A percentile compares a stretch with the other conserved stretches of the same genome.
phyloP scores from a whole-genome alignment of 2,329 filamentous ascomycete genomes.

The Hypocreales sp. region DNA sequence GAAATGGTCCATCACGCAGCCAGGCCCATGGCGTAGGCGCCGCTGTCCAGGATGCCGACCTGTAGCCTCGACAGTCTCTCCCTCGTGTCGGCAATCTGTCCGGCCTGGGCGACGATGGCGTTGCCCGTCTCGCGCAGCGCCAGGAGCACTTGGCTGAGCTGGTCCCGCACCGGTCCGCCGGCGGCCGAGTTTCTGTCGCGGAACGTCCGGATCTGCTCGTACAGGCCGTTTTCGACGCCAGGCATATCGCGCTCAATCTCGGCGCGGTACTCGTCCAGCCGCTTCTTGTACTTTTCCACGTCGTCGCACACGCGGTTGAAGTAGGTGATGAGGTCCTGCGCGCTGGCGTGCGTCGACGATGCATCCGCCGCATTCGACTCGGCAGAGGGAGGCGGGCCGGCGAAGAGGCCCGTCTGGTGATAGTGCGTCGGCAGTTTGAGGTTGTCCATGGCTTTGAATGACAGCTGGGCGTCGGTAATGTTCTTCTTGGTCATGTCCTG shows the following conservation, averaged over 20 bases:
- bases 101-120: slow-evolving; percentile 24
- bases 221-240: slow-evolving; percentile 28
- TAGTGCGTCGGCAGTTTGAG: slow-evolving; percentile 51
- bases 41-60: slow-evolving; percentile 22
- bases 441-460: slow-evolving; percentile 60
- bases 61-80: slow-evolving; percentile 24
- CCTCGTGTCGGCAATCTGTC: slow-evolving; percentile 25
- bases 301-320: slow-evolving; percentile 28
- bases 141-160: slow-evolving; percentile 20
- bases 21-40: slow-evolving; percentile 18
- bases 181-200: slow-evolving; percentile 16
- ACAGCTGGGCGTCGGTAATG: slow-evolving; percentile 52
- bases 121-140: slow-evolving; percentile 23
- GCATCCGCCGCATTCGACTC: slow-evolving; percentile 15
- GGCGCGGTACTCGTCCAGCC: slow-evolving; percentile 26
- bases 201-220: slow-evolving; percentile 23
- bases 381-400: slow-evolving; percentile 13
- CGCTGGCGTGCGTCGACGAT: slow-evolving; percentile 19
- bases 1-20: slow-evolving; percentile 8
- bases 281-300: slow-evolving; percentile 25
- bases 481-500: slow-evolving; percentile 43
- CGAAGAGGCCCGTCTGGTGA: slow-evolving; percentile 29
- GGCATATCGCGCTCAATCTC: slow-evolving; percentile 32
- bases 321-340: slow-evolving; percentile 27
- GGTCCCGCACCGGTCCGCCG: slow-evolving; percentile 17